phyloP scores from a whole-genome alignment of 2,329 filamentous ascomycete species.

The Pseudogymnoascus sp. region DNA sequence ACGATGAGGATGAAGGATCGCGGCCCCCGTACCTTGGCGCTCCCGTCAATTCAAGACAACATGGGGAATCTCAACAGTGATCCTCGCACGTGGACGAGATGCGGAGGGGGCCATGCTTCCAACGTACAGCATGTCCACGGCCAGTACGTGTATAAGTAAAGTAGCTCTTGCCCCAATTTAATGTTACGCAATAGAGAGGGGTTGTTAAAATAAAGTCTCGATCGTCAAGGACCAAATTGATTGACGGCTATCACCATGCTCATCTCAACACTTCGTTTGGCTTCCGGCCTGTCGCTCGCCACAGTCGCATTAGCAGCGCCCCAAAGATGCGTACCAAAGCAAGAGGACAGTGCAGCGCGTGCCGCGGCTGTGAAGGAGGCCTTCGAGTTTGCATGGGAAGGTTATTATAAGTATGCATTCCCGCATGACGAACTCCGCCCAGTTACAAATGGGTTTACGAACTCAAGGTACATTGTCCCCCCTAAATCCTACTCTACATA shows the following conservation, averaged over 20 bases:
- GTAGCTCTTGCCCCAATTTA: not conserved
- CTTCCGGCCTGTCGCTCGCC: not conserved
- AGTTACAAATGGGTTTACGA: slow-evolving; percentile 54
- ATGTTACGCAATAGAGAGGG: not conserved
- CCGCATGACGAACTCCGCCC: slow-evolving; percentile 71
- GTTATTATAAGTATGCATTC: slow-evolving; percentile 68
- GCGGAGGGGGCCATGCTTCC: not conserved
- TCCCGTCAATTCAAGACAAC: not conserved
- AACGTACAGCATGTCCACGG: not conserved
- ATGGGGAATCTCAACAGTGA: not conserved
- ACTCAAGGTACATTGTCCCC: slow-evolving; percentile 56
- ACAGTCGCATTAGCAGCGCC: not conserved
- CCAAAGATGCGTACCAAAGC: not conserved
- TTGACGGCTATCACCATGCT: not conserved
- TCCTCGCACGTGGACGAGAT: not conserved
- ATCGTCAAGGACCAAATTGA: not conserved
- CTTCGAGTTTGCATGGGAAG: slow-evolving; percentile 65
- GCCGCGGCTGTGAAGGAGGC: slow-evolving; percentile 59
- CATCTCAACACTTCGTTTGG: not conserved
- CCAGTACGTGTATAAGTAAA: slow-evolving; percentile 4
- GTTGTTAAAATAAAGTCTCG: not conserved
- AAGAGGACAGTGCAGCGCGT: slow-evolving; percentile 24
- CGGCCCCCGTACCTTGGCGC: not conserved
- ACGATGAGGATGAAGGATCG: not conserved
- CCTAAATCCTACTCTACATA: not conserved